phyloP scores from a whole-genome alignment of 371 early-diverging fungal species.

The Syncephalastrum sp. region DNA sequence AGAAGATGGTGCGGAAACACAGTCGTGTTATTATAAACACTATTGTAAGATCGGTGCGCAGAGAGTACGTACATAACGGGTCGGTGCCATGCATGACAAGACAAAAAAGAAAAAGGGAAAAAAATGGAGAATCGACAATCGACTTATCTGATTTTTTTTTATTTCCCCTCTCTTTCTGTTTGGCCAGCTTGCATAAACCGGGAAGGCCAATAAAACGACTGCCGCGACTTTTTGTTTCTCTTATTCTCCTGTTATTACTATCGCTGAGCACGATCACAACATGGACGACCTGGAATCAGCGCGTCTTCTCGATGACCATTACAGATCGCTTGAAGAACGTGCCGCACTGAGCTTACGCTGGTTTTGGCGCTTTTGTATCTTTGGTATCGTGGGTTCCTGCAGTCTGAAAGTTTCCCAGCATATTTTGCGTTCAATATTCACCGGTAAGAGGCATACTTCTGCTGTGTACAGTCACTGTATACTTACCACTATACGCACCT shows the following conservation, averaged over 20 bases:
- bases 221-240: too few species aligned
- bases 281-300: conserved; percentile 5
- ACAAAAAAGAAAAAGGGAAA: too few species aligned
- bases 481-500: too few species aligned
- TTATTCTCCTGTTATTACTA: too few species aligned
- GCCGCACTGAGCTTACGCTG: conserved; percentile 10
- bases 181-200: background rate
- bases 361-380: conserved; percentile 39
- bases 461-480: too few species aligned
- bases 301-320: background rate
- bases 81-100: too few species aligned
- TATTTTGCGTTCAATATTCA: conserved; percentile 4
- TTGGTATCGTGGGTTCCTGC: conserved; percentile 40
- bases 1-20: background rate
- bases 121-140: too few species aligned
- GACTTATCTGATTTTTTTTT: too few species aligned
- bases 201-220: background rate
- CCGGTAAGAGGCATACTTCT: conserved; percentile 5
- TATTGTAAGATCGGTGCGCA: background rate
- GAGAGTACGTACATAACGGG: too few species aligned
- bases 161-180: too few species aligned
- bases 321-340: background rate
- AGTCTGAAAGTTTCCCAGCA: conserved; percentile 35
- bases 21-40: background rate
- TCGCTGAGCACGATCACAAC: conserved; percentile 2